Evolutionary conservation across 2,329 filamentous ascomycete species (phyloP).

Genomic region (Exophiala sp.): DNA sequence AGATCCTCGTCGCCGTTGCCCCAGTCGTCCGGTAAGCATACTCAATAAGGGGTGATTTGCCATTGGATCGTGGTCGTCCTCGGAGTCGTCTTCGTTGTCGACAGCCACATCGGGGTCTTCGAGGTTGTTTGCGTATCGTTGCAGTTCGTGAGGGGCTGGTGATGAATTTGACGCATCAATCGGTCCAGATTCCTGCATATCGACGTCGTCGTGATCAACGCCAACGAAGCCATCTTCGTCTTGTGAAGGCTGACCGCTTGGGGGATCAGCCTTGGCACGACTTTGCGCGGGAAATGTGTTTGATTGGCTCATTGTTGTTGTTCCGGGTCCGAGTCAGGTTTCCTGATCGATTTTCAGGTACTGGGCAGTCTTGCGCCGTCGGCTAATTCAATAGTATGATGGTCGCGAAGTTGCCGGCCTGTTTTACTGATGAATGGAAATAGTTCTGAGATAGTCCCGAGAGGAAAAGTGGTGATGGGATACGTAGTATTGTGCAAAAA

Average conservation of each 20-base stretch:
- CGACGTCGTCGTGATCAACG: slow-evolving; percentile 27
- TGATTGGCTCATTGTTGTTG: slow-evolving; percentile 13
- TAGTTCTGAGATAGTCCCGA: too few species aligned
- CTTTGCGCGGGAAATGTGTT: neutral
- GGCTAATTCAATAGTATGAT: neutral
- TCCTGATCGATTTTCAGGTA: too few species aligned
- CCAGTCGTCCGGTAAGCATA: slow-evolving; percentile 28
- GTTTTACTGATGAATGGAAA: too few species aligned
- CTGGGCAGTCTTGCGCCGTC: too few species aligned
- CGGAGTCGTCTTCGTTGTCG: slow-evolving; percentile 25
- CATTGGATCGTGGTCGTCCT: slow-evolving; percentile 26
- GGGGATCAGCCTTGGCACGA: slow-evolving; percentile 19
- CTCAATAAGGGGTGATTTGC: slow-evolving; percentile 27
- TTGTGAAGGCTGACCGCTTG: slow-evolving; percentile 16
- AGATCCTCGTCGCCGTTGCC: slow-evolving; percentile 24
- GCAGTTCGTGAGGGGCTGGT: slow-evolving; percentile 20
- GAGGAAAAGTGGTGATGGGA: too few species aligned
- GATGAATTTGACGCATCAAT: slow-evolving; percentile 14
- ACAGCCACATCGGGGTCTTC: slow-evolving; percentile 20
- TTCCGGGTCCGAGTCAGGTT: neutral
- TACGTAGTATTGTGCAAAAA: too few species aligned
- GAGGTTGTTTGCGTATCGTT: slow-evolving; percentile 20
- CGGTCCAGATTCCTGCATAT: slow-evolving; percentile 19
- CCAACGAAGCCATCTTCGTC: slow-evolving; percentile 28
- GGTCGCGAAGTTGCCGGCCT: neutral